Evolutionary conservation across 345 rosid genomes (phyloP), one percentile per base, ranked within the genome.

Genomic region (Viola odorata): DNA sequence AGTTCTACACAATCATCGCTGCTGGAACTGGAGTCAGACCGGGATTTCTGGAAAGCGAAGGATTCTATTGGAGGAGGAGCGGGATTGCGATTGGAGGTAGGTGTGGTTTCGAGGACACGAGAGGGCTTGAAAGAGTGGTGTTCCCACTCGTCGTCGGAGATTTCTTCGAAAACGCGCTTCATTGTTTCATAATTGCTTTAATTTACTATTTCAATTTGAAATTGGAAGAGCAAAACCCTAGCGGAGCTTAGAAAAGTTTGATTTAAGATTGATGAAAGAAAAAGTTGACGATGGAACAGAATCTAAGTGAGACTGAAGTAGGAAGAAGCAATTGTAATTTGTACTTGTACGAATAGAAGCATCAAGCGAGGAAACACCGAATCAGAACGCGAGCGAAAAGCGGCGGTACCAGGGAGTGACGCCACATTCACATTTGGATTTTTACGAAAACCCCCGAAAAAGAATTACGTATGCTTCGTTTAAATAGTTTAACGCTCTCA

Each of bases 131-230:
- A 94, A 40, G 87, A 78, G 76, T 81, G 82, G 15, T 73, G 66
- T 32, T 76, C 81, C 99, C 99, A 94, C 70, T 94, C 96, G 42
- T 88, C 96, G 60, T 90, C 99, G 11, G 99, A 80, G 80, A 94
- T 88, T 75, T 94, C 97, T 5, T 76, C 78, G 72, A 84, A 86
- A 50, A 50, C 84, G 57, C 92, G 88, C 76, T 82, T 88, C 96
- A 88, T 85, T 62, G 0, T 62, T 4, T 15, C 40, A 14, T 37
- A 13, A 50, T 48, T 49, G n/a, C 5, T 48, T 8, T 60, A 16
- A 9, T 37, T 37, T 58, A 23, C 32, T 23, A 23, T 47, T 45
- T 14, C 15, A 5, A 5, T 32, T 9, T 11, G 17, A 52, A 52
- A 9, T 52, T 23, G n/a, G 53, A 23, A 23, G 32, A 23, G 32